Evolutionary conservation across 208 protist species (phyloP), one percentile per base, ranked within the genome.

Genomic region (Trypanosoma cruzi): DNA sequence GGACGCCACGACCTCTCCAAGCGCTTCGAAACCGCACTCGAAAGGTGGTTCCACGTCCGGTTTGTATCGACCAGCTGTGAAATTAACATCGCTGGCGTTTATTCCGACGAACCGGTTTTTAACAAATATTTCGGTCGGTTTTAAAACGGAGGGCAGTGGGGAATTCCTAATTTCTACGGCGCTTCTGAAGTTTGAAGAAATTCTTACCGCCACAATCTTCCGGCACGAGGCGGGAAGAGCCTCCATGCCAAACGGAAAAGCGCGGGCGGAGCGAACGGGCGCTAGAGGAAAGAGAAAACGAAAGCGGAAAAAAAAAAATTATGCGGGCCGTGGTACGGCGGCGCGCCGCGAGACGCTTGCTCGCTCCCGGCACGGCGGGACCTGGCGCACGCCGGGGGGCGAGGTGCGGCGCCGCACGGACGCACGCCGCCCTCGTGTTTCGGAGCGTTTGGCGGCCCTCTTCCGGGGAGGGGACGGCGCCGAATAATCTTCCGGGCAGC

Each of bases 31-130:
- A 34, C 91, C 91, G 60, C 88, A 94, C 22, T 86, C 85, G 58
- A 96, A 96, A 16, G 91, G 91, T n/a, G 82, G 81, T 36, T 63
- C 50, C 18, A 89, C 88, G 34, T 84, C 81, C 1, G 88, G 88
- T 68, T 84, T 77, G 75, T 96, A 96, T 20, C 79, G 78, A 44
- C 91, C 91, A 2, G 88, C 84, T 1, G 88, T 89, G 68, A 91
- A 96, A 77, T 96, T 96, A 72, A 96, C 79, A 62, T 96, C 91
- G 54, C 91, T 96, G 6, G 91, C 91, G 64, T 96, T 96, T 68
- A 96, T 92, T 58, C 91, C 91, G 16, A 92, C 75, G 71, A 81
- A 96, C 6, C 55, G 64, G 71, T 94, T 94, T 29, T 79, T 81
- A 26, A 96, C 85, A 29, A 96, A 68, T 31, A 96, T 37, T 42